Percentiles rank a stretch among this genome's conserved stretches.
These are phyloP conservation scores for Telfairia occidentalis DNA, from an alignment of 331 rosid genomes.

Conservation along the genomic window DNA sequence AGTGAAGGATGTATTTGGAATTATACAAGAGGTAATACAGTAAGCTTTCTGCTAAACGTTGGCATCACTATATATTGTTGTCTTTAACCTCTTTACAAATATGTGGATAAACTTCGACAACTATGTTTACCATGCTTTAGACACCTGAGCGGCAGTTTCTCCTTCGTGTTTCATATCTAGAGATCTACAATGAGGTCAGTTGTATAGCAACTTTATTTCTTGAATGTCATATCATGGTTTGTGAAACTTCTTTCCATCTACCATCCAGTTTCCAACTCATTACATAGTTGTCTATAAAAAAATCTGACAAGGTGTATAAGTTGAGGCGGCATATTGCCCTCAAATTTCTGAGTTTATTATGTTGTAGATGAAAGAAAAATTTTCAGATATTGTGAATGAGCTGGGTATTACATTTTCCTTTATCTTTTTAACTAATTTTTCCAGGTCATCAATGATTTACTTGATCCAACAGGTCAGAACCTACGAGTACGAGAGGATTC, in stretches of 20 bases:
- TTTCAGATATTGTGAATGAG: background rate
- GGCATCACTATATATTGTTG: background rate
- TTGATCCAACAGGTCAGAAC: conserved; percentile 41
- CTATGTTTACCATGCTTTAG: conserved; percentile 18
- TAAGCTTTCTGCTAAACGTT: background rate
- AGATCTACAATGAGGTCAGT: conserved; percentile 45
- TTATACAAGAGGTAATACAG: conserved; percentile 39
- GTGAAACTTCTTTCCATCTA: background rate
- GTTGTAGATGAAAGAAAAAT: background rate
- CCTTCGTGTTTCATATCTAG: conserved; percentile 45
- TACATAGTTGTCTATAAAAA: background rate
- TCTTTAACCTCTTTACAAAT: background rate
- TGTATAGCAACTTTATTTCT: background rate
- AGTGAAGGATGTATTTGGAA: conserved; percentile 44
- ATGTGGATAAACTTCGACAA: background rate
- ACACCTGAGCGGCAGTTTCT: conserved; percentile 49
- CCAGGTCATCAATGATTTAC: conserved; percentile 50
- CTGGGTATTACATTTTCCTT: background rate
- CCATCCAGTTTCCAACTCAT: background rate
- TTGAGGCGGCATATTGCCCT: background rate
- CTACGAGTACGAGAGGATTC: conserved; percentile 42
- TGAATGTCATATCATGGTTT: background rate
- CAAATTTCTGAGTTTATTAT: background rate
- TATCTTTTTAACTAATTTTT: background rate
- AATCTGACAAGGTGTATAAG: background rate